Conservation (phyloP, 2,329 filamentous ascomycete genomes). For the Neofusicoccum ribis region DNA sequence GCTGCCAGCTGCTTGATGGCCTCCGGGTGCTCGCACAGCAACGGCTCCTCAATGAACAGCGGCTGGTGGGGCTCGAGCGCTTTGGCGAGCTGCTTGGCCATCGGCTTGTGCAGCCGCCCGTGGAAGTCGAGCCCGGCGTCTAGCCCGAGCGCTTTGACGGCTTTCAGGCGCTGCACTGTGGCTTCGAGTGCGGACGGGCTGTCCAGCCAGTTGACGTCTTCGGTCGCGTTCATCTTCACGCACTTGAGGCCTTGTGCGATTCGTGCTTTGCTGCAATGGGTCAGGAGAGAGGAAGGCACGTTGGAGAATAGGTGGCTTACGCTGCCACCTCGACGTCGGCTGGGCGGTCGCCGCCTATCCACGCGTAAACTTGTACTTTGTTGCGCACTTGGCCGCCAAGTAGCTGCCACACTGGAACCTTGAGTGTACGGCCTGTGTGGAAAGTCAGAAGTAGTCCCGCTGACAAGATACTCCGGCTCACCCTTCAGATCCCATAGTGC, state of each 20-base stretch:
- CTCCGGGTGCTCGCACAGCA: slow-evolving; percentile 68
- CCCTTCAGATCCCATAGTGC: slow-evolving; percentile 23
- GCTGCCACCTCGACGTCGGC: slow-evolving; percentile 64
- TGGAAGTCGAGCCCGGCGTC: slow-evolving; percentile 78
- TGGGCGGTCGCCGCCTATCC: slow-evolving; percentile 75
- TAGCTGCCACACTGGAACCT: slow-evolving; percentile 13
- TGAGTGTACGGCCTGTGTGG: slow-evolving; percentile 3
- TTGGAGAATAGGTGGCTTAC: slow-evolving; percentile 39
- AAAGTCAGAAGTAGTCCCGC: not conserved
- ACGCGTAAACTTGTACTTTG: slow-evolving; percentile 40
- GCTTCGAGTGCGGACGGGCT: slow-evolving; percentile 64
- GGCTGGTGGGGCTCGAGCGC: slow-evolving; percentile 66
- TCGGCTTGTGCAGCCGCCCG: slow-evolving; percentile 72
- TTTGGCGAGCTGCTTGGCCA: slow-evolving; percentile 73
- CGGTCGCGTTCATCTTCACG: slow-evolving; percentile 79
- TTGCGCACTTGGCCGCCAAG: slow-evolving; percentile 7
- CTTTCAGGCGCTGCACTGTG: slow-evolving; percentile 66
- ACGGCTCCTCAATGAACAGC: slow-evolving; percentile 74
- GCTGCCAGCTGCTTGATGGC: slow-evolving; percentile 62
- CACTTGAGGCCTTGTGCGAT: slow-evolving; percentile 63
- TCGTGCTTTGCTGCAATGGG: slow-evolving; percentile 50
- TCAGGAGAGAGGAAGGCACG: not conserved
- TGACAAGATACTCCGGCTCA: slow-evolving; percentile 34
- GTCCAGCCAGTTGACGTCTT: slow-evolving; percentile 74
- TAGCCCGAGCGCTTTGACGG: slow-evolving; percentile 68